A percentile compares a stretch with the other conserved stretches of the same genome.
phyloP scores from a whole-genome alignment of 805 yeast species.

The Schwanniomyces polymorphus region DNA sequence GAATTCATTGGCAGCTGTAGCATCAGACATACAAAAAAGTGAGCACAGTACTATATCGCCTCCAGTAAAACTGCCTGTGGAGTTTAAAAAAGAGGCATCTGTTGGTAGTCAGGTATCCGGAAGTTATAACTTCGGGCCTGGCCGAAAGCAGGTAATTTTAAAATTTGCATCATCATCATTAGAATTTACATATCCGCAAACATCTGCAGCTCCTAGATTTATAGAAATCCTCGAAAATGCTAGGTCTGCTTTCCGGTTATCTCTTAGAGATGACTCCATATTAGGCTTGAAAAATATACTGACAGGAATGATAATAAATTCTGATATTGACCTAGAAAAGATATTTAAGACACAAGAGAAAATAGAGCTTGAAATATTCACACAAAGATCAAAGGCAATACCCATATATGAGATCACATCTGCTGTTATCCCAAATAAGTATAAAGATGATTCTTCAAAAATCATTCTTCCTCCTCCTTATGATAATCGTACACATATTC shows the following conservation, averaged over 20 bases:
- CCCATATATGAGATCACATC: conserved; percentile 39
- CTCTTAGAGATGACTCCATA: conserved; percentile 8
- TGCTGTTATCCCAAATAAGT: conserved; percentile 21
- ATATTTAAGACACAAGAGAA: conserved; percentile 28
- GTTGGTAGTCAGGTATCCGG: background rate
- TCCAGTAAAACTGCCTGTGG: background rate
- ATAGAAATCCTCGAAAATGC: conserved; percentile 79
- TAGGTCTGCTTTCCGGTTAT: conserved; percentile 59
- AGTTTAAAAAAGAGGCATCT: background rate
- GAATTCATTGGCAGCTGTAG: conserved; percentile 36
- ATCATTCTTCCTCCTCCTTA: conserved; percentile 37
- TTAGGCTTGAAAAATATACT: conserved; percentile 26
- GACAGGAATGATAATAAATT: conserved; percentile 23
- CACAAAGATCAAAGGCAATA: conserved; percentile 32
- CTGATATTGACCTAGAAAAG: conserved; percentile 40
- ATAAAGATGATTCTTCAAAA: conserved; percentile 16
- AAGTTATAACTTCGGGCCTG: conserved; percentile 30
- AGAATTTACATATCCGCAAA: conserved; percentile 63
- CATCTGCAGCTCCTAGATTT: conserved; percentile 74
- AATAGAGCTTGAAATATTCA: conserved; percentile 38
- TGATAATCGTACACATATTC: conserved; percentile 10
- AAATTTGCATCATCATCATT: conserved; percentile 55
- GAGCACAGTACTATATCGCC: conserved; percentile 3
- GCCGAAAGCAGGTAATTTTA: conserved; percentile 36
- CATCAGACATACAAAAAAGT: conserved; percentile 21